A percentile compares a stretch with the other conserved stretches of the same genome.
These are phyloP conservation scores for Xylariaceae sp. DNA, from an alignment of 2,329 filamentous ascomycete genomes.

Conservation along the genomic window DNA sequence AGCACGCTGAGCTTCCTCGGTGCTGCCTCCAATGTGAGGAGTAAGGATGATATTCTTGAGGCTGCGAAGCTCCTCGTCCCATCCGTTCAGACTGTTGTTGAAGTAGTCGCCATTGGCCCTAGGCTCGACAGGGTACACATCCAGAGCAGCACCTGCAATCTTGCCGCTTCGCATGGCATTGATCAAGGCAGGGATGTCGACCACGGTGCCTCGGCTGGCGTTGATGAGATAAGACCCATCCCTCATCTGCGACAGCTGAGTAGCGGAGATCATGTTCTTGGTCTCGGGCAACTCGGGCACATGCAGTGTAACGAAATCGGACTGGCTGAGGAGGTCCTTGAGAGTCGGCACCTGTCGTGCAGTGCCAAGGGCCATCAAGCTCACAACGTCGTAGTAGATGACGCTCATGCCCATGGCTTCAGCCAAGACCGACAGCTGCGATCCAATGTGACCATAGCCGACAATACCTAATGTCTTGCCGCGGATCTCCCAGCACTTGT, in stretches of 20 bases:
- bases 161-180: conserved; percentile 80
- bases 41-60: conserved; percentile 93
- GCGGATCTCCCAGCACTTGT: conserved; percentile 94
- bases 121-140: conserved; percentile 93
- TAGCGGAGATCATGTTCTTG: conserved; percentile 78
- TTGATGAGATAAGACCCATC: conserved; percentile 91
- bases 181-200: conserved; percentile 89
- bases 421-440: conserved; percentile 88
- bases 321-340: conserved; percentile 66
- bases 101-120: conserved; percentile 95
- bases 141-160: conserved; percentile 88
- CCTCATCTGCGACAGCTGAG: conserved; percentile 85
- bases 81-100: conserved; percentile 73
- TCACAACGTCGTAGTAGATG: conserved; percentile 93
- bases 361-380: conserved; percentile 89
- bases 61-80: conserved; percentile 76
- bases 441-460: conserved; percentile 95
- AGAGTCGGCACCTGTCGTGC: conserved; percentile 76
- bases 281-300: conserved; percentile 93
- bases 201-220: conserved; percentile 86
- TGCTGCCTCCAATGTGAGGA: conserved; percentile 95
- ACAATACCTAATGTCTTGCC: conserved; percentile 97
- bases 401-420: conserved; percentile 98
- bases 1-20: conserved; percentile 92
- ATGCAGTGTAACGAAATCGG: conserved; percentile 92